Evolutionary conservation across 2,329 filamentous ascomycete species (phyloP).

Genomic region (Chaetomium globosum): DNA sequence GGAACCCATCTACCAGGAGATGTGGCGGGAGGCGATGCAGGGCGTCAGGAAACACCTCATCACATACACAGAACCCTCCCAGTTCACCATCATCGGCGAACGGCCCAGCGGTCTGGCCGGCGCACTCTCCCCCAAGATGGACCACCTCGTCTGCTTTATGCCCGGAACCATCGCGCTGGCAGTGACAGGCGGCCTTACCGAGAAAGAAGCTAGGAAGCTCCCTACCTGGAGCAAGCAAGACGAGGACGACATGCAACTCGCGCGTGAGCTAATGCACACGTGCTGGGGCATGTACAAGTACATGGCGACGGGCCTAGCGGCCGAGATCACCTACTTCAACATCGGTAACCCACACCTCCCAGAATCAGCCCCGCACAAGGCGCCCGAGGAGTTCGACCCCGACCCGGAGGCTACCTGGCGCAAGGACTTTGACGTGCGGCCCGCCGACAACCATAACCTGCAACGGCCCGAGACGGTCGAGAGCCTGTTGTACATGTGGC

Average conservation of each 20-base stretch:
- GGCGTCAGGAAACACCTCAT: conserved; percentile 91
- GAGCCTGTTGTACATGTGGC: conserved; percentile 96
- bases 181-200: conserved; percentile 75
- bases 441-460: conserved; percentile 86
- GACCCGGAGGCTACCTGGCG: conserved; percentile 67
- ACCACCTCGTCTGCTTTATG: conserved; percentile 97
- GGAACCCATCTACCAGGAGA: conserved; percentile 82
- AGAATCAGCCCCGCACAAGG: conserved; percentile 56
- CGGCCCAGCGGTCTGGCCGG: conserved; percentile 71
- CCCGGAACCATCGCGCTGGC: conserved; percentile 91
- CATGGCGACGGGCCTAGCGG: conserved; percentile 87
- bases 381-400: conserved; percentile 55
- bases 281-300: conserved; percentile 97
- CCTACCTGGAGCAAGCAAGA: conserved; percentile 75
- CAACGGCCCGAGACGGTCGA: conserved; percentile 97
- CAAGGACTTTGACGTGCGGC: conserved; percentile 76
- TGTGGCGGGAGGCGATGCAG: conserved; percentile 85
- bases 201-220: conserved; percentile 73
- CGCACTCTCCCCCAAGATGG: conserved; percentile 84
- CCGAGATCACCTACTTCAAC: conserved; percentile 91
- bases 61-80: conserved; percentile 78
- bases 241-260: conserved; percentile 84
- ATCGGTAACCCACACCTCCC: conserved; percentile 69
- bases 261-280: conserved; percentile 89
- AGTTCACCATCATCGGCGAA: conserved; percentile 89